A percentile compares a stretch with the other conserved stretches of the same genome.
Evolutionary conservation across 306 rosid genomes (phyloP).

Genomic region (Aeschynomene evenia): DNA sequence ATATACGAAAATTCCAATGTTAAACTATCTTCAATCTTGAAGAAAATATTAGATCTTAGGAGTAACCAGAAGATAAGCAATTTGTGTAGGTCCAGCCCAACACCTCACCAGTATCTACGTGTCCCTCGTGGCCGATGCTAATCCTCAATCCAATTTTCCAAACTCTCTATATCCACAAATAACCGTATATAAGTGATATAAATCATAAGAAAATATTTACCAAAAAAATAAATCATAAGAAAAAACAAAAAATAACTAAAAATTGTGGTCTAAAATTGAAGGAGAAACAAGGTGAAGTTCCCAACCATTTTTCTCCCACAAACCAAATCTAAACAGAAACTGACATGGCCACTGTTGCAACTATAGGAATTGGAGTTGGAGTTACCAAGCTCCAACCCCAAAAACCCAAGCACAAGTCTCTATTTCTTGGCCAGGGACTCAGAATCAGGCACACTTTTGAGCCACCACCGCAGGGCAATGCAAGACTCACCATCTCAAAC

Average conservation of each 20-base stretch:
- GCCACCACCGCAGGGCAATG: slow-evolving; percentile 1
- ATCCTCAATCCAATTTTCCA: slow-evolving; percentile 37
- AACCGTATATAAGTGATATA: slow-evolving; percentile 30
- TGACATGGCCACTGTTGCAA: slow-evolving; percentile 61
- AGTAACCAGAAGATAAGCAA: neutral
- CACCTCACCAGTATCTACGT: slow-evolving; percentile 14
- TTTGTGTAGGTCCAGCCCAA: neutral
- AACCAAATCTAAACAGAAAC: slow-evolving; percentile 13
- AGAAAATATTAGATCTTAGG: neutral
- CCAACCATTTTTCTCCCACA: slow-evolving; percentile 24
- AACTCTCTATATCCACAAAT: slow-evolving; percentile 54
- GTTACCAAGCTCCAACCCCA: slow-evolving; percentile 51
- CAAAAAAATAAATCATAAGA: too few species aligned
- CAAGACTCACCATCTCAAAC: slow-evolving; percentile 34
- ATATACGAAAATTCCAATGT: too few species aligned
- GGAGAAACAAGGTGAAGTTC: slow-evolving; percentile 18
- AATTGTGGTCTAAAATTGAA: slow-evolving; percentile 49
- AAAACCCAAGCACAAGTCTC: slow-evolving; percentile 47
- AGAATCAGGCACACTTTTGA: slow-evolving; percentile 35
- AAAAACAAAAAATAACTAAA: neutral
- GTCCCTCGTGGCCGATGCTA: slow-evolving; percentile 42
- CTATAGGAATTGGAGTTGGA: slow-evolving; percentile 58
- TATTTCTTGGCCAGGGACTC: slow-evolving; percentile 61
- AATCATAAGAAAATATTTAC: too few species aligned
- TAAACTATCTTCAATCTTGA: too few species aligned